Conservation (phyloP, 768 basidiomycete genomes). For the Tricholoma furcatifolium region DNA sequence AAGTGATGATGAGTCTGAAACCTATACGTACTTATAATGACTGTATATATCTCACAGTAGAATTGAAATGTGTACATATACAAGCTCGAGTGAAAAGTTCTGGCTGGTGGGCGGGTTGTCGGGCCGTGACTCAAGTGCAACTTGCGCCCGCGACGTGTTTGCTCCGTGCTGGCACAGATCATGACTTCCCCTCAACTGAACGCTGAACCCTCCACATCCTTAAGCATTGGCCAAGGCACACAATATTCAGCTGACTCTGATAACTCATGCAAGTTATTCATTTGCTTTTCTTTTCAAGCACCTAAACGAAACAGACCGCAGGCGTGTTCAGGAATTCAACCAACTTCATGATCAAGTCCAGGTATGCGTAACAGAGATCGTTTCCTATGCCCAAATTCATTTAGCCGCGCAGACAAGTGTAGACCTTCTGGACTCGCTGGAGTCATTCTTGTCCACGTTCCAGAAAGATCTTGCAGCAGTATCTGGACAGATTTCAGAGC, state of each 20-base stretch:
- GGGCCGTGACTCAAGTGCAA: not conserved
- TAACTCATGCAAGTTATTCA: conserved; percentile 32
- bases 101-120: not conserved
- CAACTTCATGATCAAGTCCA: conserved; percentile 92
- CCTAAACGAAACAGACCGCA: conserved; percentile 28
- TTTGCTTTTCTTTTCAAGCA: not conserved
- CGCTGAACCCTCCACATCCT: not conserved
- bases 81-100: no score
- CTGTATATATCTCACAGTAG: no score
- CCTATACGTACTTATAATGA: conserved; percentile 14
- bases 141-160: not conserved
- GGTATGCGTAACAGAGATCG: conserved; percentile 36
- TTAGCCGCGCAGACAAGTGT: conserved; percentile 68
- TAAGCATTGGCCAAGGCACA: not conserved
- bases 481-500: conserved; percentile 93
- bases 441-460: conserved; percentile 92
- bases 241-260: conserved; percentile 7
- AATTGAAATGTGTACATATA: no score
- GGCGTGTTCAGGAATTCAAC: conserved; percentile 62
- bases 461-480: conserved; percentile 93
- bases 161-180: not conserved
- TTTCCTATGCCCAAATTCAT: not conserved
- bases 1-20: conserved; percentile 36
- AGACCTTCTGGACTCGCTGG: conserved; percentile 80
- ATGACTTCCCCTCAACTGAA: conserved; percentile 3